Base-by-base conservation (phyloP, 257 asterid species). In the Lavandula angustifolia region DNA sequence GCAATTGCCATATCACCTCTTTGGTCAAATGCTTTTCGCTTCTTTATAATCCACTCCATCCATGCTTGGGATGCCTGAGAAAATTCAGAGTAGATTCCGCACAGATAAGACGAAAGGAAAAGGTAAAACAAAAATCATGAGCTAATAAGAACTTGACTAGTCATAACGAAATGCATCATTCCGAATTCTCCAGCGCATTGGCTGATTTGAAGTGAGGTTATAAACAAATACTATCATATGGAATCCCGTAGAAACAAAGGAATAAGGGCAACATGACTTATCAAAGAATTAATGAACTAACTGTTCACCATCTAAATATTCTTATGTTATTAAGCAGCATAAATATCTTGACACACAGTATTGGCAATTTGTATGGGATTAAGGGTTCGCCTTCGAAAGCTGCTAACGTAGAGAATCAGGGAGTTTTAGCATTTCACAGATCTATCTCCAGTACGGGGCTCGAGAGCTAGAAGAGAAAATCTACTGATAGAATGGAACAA, bases 1-100 rank as follows among this genome's bases (percentile, higher is more conserved):
- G 95, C 89, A 67, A 87, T 82, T 55, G 99, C 97, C 97, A 90
- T 87, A 62, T 90, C 97, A 63, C 99, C 99, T 60, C 95, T 85
- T 68, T 90, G 99, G 80, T 94, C 92, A 64, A 90, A 90, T 54
- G 99, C 97, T 82, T 84, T 87, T 62, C 99, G 79, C 79, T 86
- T 94, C 82, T 87, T 90, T 44, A 86, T 78, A 27, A 94, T 81
- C 97, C 96, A 94, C 70, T 94, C 97, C 91, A 90, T 77, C 99
- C 99, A 90, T 64, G 97, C 95, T 87, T 90, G 81, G 52, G 99
- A 90, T 56, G 99, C 99, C 97, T 94, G 53, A 70, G 12, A 52
- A 49, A 76, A 52, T 56, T 41, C 13, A 37, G 7, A 46, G 60
- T 51, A 54, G 42, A 57, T 54, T 27, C 44, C 27, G 37, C 51